Evolutionary conservation across 805 yeast genomes (phyloP), one percentile per base, ranked within the genome.

Genomic region (Pichia phayaonensis): DNA sequence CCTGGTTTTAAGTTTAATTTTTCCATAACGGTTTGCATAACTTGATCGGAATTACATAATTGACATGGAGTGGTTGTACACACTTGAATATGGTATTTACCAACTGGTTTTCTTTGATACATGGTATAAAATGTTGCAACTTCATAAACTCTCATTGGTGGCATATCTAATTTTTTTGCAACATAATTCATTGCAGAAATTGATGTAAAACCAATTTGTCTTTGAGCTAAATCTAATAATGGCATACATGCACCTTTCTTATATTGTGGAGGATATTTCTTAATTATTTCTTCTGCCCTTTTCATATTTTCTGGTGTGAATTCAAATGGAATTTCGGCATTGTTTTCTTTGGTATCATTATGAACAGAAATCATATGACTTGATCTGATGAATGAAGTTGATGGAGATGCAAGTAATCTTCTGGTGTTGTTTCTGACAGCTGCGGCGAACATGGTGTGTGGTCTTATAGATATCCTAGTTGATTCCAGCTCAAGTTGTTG

Each of bases 31-130:
- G 92, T 84, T 46, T 78, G 76, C 79, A 86, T 83, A 54, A 87
- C 77, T n/a, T 76, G 81, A 62, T 87, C 95, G 15, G 88, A 81
- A 40, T 87, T 87, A 68, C 95, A 83, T 58, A 87, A 76, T 71
- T 84, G 90, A 68, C 96, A 87, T 36, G 95, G 94, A 18, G 95
- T 87, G 43, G 95, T 87, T 51, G 96, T 88, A 71, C 96, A 87
- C 40, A 88, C 83, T 67, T 87, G 95, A 49, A 87, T 70, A 65
- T 85, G 86, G 66, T 78, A 85, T 64, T 86, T 86, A 53, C 95
- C 95, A 78, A 88, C 81, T 46, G 95, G 95, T 56, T 77, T 74
- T 67, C 94, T 80, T 71, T 85, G 85, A 73, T 83, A 87, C 96
- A 87, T 88, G 59, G 96, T 87, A 71, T 87, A 87, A 72, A 87